Evolutionary conservation across 805 yeast genomes (phyloP).

Genomic region (Ogataea haglerorum): DNA sequence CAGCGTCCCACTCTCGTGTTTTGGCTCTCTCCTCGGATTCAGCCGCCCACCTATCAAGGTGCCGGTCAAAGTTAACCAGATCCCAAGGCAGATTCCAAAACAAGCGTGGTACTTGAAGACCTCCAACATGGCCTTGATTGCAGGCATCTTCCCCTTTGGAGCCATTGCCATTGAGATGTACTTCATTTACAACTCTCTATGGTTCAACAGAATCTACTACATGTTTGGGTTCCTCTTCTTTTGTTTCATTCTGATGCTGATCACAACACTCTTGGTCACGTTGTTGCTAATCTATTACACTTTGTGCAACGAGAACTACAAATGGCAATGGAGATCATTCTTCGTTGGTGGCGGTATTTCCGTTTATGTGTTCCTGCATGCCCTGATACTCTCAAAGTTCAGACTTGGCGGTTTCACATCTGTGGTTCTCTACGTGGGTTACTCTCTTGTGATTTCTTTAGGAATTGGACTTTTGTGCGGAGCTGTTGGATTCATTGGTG

Average conservation of each 20-base stretch:
- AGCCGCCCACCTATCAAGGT: conserved; percentile 41
- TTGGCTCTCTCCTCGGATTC: conserved; percentile 79
- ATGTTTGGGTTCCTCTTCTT: conserved; percentile 97
- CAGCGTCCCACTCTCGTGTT: conserved; percentile 77
- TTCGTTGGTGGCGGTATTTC: conserved; percentile 89
- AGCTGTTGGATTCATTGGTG: conserved; percentile 76
- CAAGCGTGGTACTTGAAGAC: conserved; percentile 83
- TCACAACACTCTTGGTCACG: conserved; percentile 79
- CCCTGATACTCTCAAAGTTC: conserved; percentile 69
- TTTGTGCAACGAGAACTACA: conserved; percentile 85
- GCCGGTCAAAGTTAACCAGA: conserved; percentile 91
- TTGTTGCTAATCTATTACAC: conserved; percentile 78
- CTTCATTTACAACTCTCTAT: conserved; percentile 83
- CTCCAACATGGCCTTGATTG: conserved; percentile 61
- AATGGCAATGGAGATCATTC: conserved; percentile 96
- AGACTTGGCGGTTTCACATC: conserved; percentile 73
- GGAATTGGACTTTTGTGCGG: conserved; percentile 83
- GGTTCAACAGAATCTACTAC: conserved; percentile 92
- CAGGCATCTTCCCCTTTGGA: conserved; percentile 93
- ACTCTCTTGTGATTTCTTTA: conserved; percentile 67
- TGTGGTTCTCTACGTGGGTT: conserved; percentile 76
- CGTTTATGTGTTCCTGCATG: conserved; percentile 77
- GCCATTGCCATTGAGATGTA: conserved; percentile 93
- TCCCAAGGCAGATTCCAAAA: conserved; percentile 91
- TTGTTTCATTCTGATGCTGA: conserved; percentile 76